phyloP scores from a whole-genome alignment of 2,329 filamentous ascomycete genomes.

The Phaeosphaeriaceae sp. region DNA sequence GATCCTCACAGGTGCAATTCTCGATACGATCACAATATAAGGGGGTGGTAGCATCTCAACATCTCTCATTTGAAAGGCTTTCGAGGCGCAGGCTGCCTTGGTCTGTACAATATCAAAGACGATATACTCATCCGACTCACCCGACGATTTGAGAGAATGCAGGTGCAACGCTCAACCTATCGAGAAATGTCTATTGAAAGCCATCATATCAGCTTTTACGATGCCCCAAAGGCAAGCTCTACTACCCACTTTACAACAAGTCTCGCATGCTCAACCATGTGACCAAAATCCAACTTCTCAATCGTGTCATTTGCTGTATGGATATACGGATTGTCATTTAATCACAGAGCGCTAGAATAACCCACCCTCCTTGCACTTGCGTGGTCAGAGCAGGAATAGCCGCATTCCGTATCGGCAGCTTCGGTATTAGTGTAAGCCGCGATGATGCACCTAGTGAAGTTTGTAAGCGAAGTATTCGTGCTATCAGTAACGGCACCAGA shows the following conservation, averaged over 20 bases:
- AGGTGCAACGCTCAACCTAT: no score
- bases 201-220: conserved; percentile 48
- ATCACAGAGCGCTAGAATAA: conserved; percentile 78
- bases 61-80: no score
- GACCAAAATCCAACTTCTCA: conserved; percentile 77
- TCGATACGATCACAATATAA: no score
- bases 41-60: no score
- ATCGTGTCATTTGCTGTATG: conserved; percentile 72
- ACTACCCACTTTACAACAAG: conserved; percentile 82
- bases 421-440: conserved; percentile 86
- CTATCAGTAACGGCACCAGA: conserved; percentile 92
- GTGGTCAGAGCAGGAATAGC: conserved; percentile 80
- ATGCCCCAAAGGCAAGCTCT: conserved; percentile 78
- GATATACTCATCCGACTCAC: no score
- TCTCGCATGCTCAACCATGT: conserved; percentile 87
- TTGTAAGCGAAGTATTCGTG: conserved; percentile 78
- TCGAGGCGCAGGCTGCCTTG: no score
- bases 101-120: no score
- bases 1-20: neutral
- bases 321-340: conserved; percentile 67
- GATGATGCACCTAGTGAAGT: conserved; percentile 87
- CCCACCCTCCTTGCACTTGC: conserved; percentile 73
- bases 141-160: no score
- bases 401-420: conserved; percentile 83
- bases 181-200: neutral